phyloP scores from a whole-genome alignment of 352 stramenopile species.

The Hyaloperonospora brassicae region DNA sequence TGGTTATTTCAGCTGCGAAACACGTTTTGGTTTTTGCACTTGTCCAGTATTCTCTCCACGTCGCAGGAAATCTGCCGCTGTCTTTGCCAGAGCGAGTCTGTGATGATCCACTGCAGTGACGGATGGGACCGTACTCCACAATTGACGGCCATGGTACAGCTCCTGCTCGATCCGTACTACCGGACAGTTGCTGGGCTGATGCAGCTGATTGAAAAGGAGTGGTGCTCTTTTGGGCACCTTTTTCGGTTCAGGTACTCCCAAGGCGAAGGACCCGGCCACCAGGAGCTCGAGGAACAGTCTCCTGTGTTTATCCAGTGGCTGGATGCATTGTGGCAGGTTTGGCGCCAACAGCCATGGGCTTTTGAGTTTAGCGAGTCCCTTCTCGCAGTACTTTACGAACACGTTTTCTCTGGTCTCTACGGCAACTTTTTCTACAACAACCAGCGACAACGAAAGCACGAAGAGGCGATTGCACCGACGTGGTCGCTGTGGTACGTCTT shows the following conservation, averaged over 20 bases:
- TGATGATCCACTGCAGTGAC: slow-evolving; percentile 98
- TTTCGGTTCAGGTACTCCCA: slow-evolving; percentile 95
- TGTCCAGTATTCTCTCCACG: slow-evolving; percentile 92
- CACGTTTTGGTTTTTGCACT: slow-evolving; percentile 96
- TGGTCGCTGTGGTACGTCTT: slow-evolving; percentile 67
- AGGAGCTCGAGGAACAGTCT: slow-evolving; percentile 94
- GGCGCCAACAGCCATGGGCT: slow-evolving; percentile 91
- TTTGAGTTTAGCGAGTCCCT: slow-evolving; percentile 97
- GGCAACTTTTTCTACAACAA: slow-evolving; percentile 97
- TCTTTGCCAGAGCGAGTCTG: slow-evolving; percentile 89
- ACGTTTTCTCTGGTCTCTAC: slow-evolving; percentile 95
- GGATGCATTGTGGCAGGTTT: slow-evolving; percentile 96
- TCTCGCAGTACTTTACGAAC: slow-evolving; percentile 90
- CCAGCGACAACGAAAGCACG: slow-evolving; percentile 71
- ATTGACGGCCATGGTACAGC: slow-evolving; percentile 90
- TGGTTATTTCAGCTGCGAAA: slow-evolving; percentile 88
- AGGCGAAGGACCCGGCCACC: slow-evolving; percentile 88
- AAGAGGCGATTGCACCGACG: slow-evolving; percentile 52
- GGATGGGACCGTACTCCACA: slow-evolving; percentile 98
- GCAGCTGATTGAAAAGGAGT: slow-evolving; percentile 98
- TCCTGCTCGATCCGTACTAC: slow-evolving; percentile 98
- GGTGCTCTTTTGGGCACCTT: slow-evolving; percentile 98
- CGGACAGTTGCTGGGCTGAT: slow-evolving; percentile 93
- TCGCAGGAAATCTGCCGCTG: slow-evolving; percentile 91
- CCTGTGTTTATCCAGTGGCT: slow-evolving; percentile 99